Evolutionary conservation across 2,329 filamentous ascomycete species (phyloP), one percentile per base, ranked within the genome.

Genomic region (Diaporthe capsici): DNA sequence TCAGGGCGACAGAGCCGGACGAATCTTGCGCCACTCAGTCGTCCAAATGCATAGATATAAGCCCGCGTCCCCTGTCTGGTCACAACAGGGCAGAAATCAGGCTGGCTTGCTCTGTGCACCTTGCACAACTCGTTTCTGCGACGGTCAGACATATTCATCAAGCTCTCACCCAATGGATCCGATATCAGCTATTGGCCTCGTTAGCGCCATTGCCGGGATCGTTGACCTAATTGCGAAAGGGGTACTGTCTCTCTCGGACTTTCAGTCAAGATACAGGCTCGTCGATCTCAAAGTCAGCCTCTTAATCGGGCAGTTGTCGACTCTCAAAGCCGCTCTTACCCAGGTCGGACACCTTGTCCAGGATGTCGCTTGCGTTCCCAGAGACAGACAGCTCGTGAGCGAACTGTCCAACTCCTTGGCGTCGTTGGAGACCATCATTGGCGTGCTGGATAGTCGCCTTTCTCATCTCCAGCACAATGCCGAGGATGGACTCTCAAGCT

Each of bases 251-350:
- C 70, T 72, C 22, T 71, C 68, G 17, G 70, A 72, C 13, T n/a
- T 72, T 1, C 70, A 49, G 39, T 34, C 53, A 1, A 61, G 70
- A 34, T 61, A 72, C 39, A 72, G 5, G 7, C 20, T 58, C 13
- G 70, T 17, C 2, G 70, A 60, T 57, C 25, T 72, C 37, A 72
- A 72, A 37, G 20, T 72, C 55, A 28, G 28, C 25, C 70, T 60
- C 10, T 20, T 61, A 1, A 25, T 72, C 22, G 42, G 55, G 4
- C 70, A 57, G 12, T 49, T 71, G 2, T 71, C 67, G 4, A 55
- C 49, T 28, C 13, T 71, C 15, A 55, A 71, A 20, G 37, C 49
- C 13, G 67, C 67, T 28, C 67, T 55, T 9, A 42, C 12, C 6
- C 47, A 71, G 25, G 9, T 71, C 22, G 34, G 28, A 67, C 10